These are phyloP conservation scores for Castanopsis chinensis DNA, from an alignment of 306 rosid species.

Conservation along the genomic window DNA sequence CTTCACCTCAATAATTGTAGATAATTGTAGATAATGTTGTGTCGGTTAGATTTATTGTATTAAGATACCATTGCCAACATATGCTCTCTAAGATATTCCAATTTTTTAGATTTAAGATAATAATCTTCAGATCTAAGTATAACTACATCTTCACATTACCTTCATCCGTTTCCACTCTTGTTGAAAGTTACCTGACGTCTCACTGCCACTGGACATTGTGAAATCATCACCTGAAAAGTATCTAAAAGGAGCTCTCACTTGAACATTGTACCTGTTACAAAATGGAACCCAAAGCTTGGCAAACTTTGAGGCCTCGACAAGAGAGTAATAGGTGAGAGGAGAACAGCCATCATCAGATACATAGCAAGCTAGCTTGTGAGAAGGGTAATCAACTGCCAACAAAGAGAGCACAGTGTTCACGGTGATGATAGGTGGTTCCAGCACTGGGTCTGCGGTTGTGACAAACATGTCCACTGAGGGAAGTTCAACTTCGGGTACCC, in stretches of 20 bases:
- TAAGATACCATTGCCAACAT: no score
- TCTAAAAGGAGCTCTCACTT: conserved; percentile 64
- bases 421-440: conserved; percentile 71
- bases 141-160: conserved; percentile 14
- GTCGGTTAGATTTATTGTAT: no score
- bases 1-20: no score
- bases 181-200: conserved; percentile 16
- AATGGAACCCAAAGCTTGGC: conserved; percentile 69
- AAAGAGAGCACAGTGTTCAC: conserved; percentile 65
- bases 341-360: conserved; percentile 85
- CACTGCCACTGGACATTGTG: background rate
- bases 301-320: conserved; percentile 50
- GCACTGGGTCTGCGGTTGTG: conserved; percentile 59
- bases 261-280: conserved; percentile 50
- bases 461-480: conserved; percentile 72
- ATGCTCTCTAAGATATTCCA: no score
- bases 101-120: no score
- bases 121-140: no score
- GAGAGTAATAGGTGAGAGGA: conserved; percentile 41
- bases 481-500: conserved; percentile 36
- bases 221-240: conserved; percentile 34
- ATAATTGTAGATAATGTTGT: no score
- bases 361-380: conserved; percentile 68
- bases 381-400: conserved; percentile 70
- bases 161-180: conserved; percentile 39